Percentiles rank a stretch among this genome's conserved stretches.
Conservation (phyloP, 2,329 filamentous ascomycete genomes). For the Aspergillus terreus region DNA sequence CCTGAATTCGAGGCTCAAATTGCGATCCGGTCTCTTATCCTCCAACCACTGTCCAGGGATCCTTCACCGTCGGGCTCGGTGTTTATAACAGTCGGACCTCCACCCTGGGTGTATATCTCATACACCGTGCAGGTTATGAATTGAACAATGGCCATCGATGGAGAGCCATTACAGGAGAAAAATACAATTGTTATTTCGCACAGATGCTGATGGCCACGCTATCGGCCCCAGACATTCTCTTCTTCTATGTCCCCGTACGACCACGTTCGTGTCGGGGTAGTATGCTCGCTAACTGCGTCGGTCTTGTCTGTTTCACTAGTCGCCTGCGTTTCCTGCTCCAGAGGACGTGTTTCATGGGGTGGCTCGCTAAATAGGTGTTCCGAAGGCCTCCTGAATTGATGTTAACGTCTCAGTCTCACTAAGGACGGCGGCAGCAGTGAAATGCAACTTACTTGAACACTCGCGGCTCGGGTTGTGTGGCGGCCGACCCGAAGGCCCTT, state of each 20-base stretch:
- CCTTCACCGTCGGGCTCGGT: neutral
- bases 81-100: neutral
- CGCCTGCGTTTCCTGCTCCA: neutral
- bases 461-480: conserved; percentile 48
- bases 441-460: conserved; percentile 29
- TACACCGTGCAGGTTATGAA: neutral
- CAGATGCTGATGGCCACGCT: conserved; percentile 4
- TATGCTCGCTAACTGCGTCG: conserved; percentile 7
- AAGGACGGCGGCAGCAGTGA: conserved; percentile 1
- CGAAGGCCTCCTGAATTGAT: conserved; percentile 27
- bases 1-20: neutral
- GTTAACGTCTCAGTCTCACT: neutral
- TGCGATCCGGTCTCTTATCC: neutral
- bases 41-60: neutral
- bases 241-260: conserved; percentile 33
- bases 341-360: conserved; percentile 3
- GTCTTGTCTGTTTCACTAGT: conserved; percentile 4
- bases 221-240: conserved; percentile 35
- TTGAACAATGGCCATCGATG: neutral
- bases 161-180: neutral
- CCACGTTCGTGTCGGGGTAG: conserved; percentile 17
- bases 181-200: neutral
- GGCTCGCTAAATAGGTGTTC: conserved; percentile 28
- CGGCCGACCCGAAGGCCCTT: conserved; percentile 59
- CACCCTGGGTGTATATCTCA: neutral